A percentile compares a stretch with the other conserved stretches of the same genome.
Conservation (phyloP, 495 filamentous ascomycete species). For the Gamarada debralockiae region DNA sequence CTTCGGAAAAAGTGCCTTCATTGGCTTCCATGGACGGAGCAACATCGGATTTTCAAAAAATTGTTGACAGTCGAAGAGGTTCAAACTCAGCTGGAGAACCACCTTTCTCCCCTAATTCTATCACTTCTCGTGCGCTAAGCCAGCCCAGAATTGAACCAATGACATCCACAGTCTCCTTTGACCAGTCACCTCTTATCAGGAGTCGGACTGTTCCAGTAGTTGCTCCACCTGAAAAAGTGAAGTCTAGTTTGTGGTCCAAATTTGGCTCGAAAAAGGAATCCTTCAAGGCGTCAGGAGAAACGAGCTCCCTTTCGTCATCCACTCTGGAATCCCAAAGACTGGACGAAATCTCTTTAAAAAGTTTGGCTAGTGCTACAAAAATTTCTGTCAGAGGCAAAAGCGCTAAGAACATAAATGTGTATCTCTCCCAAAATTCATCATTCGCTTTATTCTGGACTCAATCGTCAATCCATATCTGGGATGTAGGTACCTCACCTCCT, state of each 20-base stretch:
- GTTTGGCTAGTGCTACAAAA: slow-evolving; percentile 19
- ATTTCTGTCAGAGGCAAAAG: slow-evolving; percentile 19
- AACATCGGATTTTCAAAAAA: too few species aligned
- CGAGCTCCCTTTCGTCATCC: slow-evolving; percentile 30
- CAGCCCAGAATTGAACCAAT: slow-evolving; percentile 3
- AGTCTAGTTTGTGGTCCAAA: slow-evolving; percentile 30
- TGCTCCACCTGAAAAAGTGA: slow-evolving; percentile 23
- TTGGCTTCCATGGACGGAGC: background rate
- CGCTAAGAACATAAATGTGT: slow-evolving; percentile 29
- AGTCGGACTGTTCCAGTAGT: slow-evolving; percentile 17
- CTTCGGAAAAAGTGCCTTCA: background rate
- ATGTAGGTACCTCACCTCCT: slow-evolving; percentile 28
- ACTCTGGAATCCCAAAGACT: slow-evolving; percentile 28
- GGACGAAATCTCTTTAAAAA: slow-evolving; percentile 29
- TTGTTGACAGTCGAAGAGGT: too few species aligned
- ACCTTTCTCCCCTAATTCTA: background rate
- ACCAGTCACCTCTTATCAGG: slow-evolving; percentile 1
- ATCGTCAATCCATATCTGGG: slow-evolving; percentile 32
- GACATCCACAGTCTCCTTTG: slow-evolving; percentile 10
- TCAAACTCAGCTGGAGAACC: background rate
- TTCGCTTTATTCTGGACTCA: slow-evolving; percentile 36
- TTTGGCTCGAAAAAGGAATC: slow-evolving; percentile 27
- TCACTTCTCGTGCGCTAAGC: background rate
- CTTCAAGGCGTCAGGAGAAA: slow-evolving; percentile 18
- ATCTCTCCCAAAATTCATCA: slow-evolving; percentile 31